Conservation (phyloP, 176 grass and related monocot species). For the Avena atlantica region DNA sequence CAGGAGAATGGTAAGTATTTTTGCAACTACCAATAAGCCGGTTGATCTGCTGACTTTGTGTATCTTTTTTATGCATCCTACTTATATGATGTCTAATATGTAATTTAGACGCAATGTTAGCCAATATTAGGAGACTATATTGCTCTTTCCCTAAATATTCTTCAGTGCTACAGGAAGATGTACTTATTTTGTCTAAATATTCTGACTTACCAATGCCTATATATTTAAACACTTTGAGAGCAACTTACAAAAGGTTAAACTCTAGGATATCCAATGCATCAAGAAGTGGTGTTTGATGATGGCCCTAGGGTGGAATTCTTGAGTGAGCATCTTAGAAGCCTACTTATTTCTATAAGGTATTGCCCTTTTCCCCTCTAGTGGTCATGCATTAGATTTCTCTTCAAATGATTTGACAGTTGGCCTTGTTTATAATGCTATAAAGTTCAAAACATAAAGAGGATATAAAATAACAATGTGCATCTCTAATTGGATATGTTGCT, state of each 20-base stretch:
- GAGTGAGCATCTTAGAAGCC: conserved; percentile 41
- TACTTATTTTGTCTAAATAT: conserved; percentile 3
- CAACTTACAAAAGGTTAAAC: neutral
- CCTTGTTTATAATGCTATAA: neutral
- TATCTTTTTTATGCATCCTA: neutral
- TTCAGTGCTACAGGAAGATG: neutral
- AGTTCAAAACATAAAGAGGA: neutral
- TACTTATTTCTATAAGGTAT: conserved; percentile 47
- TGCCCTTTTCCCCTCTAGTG: neutral
- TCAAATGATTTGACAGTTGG: neutral
- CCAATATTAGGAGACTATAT: neutral
- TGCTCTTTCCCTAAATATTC: neutral
- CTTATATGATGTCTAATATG: neutral
- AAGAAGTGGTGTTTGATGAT: conserved; percentile 47
- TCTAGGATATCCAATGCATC: conserved; percentile 43
- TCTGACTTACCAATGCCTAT: neutral
- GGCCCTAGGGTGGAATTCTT: conserved; percentile 45
- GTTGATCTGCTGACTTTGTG: neutral
- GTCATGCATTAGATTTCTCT: neutral
- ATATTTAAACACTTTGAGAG: neutral
- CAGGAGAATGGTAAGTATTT: conserved; percentile 50
- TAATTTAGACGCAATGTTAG: neutral
- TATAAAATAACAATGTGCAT: neutral
- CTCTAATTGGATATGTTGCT: neutral
- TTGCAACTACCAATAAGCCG: neutral